Evolutionary conservation across 2,329 filamentous ascomycete species (phyloP).

Genomic region (Lecanoromycetidae sp.): DNA sequence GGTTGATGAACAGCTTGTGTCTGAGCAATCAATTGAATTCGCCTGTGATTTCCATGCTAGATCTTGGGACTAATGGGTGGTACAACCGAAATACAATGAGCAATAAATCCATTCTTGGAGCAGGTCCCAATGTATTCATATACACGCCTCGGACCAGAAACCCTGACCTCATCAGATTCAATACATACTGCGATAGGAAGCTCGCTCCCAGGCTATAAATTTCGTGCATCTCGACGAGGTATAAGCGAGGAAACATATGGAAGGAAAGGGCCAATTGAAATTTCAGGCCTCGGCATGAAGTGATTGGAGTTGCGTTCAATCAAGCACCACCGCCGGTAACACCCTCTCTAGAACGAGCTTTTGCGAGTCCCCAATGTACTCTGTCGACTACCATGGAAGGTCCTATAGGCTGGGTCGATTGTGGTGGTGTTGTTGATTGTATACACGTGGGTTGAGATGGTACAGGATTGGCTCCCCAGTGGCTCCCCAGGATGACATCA

Average conservation of each 20-base stretch:
- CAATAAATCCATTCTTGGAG: neutral
- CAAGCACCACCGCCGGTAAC: neutral
- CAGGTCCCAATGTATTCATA: slow-evolving; percentile 3
- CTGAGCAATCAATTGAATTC: no score
- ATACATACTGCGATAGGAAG: neutral
- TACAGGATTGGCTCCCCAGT: slow-evolving; percentile 2
- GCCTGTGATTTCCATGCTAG: no score
- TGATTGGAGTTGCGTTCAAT: neutral
- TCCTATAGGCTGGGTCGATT: neutral
- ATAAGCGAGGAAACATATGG: neutral
- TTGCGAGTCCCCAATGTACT: neutral
- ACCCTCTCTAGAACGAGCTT: neutral
- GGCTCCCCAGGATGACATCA: neutral
- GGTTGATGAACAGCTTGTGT: no score
- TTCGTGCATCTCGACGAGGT: neutral
- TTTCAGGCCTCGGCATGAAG: neutral
- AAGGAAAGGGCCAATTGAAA: neutral
- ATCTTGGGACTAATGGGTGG: neutral
- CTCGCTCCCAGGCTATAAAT: neutral
- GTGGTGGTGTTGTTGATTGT: neutral
- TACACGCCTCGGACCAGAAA: neutral
- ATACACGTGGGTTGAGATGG: neutral
- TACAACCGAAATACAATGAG: neutral
- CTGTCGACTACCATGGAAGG: neutral
- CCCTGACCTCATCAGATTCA: slow-evolving; percentile 1